A percentile compares a stretch with the other conserved stretches of the same genome.
Conservation (phyloP, 2,329 filamentous ascomycete genomes). For the Aureobasidium zeae region DNA sequence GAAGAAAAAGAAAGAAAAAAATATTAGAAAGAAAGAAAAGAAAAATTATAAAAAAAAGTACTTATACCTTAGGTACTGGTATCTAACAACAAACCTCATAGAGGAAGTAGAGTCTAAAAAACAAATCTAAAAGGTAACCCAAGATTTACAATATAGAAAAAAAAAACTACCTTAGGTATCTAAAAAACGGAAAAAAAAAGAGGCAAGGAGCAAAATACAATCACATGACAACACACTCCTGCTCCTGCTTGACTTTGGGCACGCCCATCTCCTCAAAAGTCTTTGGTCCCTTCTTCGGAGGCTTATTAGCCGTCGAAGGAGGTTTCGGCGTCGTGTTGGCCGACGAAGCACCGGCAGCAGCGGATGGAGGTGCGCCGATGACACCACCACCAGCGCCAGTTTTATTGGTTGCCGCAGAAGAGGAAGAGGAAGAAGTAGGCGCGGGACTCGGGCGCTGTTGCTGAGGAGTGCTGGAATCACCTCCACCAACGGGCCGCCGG, state of each 20-base stretch:
- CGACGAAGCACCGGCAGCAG: neutral
- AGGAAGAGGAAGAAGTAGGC: too few relatives aligned
- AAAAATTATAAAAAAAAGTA: too few relatives aligned
- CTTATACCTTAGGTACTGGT: too few relatives aligned
- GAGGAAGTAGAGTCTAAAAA: too few relatives aligned
- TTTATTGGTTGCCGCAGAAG: too few relatives aligned
- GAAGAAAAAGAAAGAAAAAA: too few relatives aligned
- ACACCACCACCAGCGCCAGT: neutral
- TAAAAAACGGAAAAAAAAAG: neutral
- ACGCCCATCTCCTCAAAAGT: slow-evolving; percentile 99
- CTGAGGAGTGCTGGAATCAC: neutral
- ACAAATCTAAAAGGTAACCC: too few relatives aligned
- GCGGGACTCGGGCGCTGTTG: neutral
- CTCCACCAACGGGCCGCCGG: neutral
- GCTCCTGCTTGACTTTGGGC: slow-evolving; percentile 69
- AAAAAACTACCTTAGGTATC: too few relatives aligned
- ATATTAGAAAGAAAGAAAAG: too few relatives aligned
- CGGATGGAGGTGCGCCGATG: neutral
- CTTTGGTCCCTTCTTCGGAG: slow-evolving; percentile 61
- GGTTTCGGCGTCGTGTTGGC: neutral
- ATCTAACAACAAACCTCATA: too few relatives aligned
- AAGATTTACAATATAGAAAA: too few relatives aligned
- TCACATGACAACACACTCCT: slow-evolving; percentile 61
- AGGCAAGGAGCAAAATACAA: neutral
- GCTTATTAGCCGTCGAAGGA: neutral